A percentile compares a stretch with the other conserved stretches of the same genome.
These are phyloP conservation scores for Plantago coronopus DNA, from an alignment of 305 asterid genomes.

Conservation along the genomic window DNA sequence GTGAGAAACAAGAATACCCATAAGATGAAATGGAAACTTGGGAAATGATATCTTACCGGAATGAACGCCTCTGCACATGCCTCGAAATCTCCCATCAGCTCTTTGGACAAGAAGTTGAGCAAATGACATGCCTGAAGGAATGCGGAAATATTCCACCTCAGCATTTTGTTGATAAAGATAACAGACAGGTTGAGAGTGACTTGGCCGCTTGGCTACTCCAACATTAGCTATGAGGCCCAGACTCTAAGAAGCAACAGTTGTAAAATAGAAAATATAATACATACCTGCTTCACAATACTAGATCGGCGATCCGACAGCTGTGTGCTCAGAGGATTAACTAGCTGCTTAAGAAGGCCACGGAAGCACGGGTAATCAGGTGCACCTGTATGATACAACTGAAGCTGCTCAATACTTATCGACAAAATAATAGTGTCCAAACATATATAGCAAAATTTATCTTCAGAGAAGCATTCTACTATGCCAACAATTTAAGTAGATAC, in stretches of 20 bases:
- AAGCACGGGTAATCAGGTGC: constrained; percentile 87
- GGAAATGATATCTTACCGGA: constrained; percentile 61
- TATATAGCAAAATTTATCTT: constrained; percentile 6
- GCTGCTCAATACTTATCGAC: constrained; percentile 11
- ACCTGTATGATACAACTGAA: constrained; percentile 48
- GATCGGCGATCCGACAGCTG: constrained; percentile 97
- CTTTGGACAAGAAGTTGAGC: constrained; percentile 78
- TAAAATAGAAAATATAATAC: constrained; percentile 14
- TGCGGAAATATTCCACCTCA: constrained; percentile 18
- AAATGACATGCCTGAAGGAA: constrained; percentile 78
- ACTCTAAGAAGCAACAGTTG: constrained; percentile 16
- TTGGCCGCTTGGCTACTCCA: constrained; percentile 1
- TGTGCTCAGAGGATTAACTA: constrained; percentile 81
- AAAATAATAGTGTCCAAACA: neutral
- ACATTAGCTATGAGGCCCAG: constrained; percentile 5
- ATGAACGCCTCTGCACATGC: constrained; percentile 94
- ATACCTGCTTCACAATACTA: constrained; percentile 98
- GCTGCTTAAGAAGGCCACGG: constrained; percentile 94
- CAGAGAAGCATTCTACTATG: constrained; percentile 13
- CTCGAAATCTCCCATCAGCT: constrained; percentile 96
- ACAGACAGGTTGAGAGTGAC: constrained; percentile 14
- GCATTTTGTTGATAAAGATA: constrained; percentile 8
- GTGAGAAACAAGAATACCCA: constrained; percentile 36
- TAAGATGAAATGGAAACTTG: constrained; percentile 16
- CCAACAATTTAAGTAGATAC: constrained; percentile 3